Conservation (phyloP, 73 alveolate species). For the Breviolum minutum region DNA sequence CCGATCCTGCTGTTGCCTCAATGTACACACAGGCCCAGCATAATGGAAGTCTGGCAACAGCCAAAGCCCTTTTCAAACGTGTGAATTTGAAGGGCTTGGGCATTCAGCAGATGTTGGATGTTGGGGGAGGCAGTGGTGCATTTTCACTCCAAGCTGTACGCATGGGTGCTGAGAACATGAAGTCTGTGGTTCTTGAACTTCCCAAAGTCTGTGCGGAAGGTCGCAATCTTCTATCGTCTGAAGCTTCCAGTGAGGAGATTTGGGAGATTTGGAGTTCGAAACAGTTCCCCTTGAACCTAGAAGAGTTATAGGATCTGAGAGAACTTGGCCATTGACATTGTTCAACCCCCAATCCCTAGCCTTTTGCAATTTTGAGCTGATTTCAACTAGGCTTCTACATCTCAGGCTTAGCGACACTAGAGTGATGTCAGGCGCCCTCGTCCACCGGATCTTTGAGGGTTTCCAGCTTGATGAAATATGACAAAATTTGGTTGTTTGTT, state of each 20-base stretch:
- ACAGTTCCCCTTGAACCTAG: too few relatives aligned
- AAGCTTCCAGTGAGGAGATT: slow-evolving; percentile 6
- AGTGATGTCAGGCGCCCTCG: too few relatives aligned
- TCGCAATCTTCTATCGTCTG: not conserved
- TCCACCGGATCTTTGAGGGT: too few relatives aligned
- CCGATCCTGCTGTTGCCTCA: slow-evolving; percentile 63
- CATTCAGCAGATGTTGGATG: slow-evolving; percentile 43
- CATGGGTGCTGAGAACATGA: not conserved
- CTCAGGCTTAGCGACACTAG: too few relatives aligned
- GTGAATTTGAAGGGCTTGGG: slow-evolving; percentile 28
- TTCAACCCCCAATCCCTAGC: not conserved
- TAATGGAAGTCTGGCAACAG: slow-evolving; percentile 78
- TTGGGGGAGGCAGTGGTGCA: slow-evolving; percentile 91
- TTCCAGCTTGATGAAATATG: too few relatives aligned
- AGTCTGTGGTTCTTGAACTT: slow-evolving; percentile 38
- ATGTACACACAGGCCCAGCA: slow-evolving; percentile 62
- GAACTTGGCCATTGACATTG: not conserved
- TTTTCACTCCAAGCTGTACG: slow-evolving; percentile 68
- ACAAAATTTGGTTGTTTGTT: too few relatives aligned
- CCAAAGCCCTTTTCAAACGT: slow-evolving; percentile 49
- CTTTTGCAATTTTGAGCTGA: too few relatives aligned
- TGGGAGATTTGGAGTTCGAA: too few relatives aligned
- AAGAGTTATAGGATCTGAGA: not conserved
- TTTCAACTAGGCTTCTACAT: too few relatives aligned
- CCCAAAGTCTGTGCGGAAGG: slow-evolving; percentile 64